Conservation (phyloP, 2,329 filamentous ascomycete genomes). For the Diatrype stigma region DNA sequence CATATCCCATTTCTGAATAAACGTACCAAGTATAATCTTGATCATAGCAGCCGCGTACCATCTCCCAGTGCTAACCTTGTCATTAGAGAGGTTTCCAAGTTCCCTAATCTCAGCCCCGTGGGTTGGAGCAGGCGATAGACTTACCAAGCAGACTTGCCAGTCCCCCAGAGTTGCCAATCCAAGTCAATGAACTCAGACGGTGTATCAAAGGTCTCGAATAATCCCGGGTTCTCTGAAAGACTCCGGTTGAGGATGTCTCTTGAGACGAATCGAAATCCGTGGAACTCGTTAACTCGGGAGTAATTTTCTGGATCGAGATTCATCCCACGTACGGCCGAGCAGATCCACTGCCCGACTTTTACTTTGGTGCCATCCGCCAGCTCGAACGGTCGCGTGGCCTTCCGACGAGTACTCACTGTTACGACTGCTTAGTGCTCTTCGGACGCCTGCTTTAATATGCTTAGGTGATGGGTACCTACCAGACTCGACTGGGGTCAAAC, state of each 20-base stretch:
- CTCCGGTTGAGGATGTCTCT: neutral
- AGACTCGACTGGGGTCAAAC: slow-evolving; percentile 16
- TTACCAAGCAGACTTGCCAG: slow-evolving; percentile 4
- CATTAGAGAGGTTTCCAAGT: neutral
- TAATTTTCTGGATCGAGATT: slow-evolving; percentile 1
- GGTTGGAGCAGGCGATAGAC: neutral
- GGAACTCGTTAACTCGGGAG: neutral
- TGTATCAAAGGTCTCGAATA: neutral
- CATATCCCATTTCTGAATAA: slow-evolving; percentile 3
- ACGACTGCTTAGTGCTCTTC: neutral
- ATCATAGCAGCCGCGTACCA: slow-evolving; percentile 5
- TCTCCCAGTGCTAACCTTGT: slow-evolving; percentile 2
- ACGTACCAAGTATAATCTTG: slow-evolving; percentile 3
- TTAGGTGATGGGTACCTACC: neutral
- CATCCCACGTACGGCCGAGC: slow-evolving; percentile 2
- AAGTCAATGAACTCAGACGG: neutral
- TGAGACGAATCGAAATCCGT: slow-evolving; percentile 8
- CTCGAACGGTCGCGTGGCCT: slow-evolving; percentile 3
- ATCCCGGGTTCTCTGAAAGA: neutral
- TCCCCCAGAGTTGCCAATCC: slow-evolving; percentile 2
- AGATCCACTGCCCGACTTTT: slow-evolving; percentile 3
- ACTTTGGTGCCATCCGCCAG: slow-evolving; percentile 8
- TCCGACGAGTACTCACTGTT: slow-evolving; percentile 8
- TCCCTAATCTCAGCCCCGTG: neutral
- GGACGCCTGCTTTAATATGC: too few relatives aligned